Percentiles rank a stretch among this genome's conserved stretches.
Conservation (phyloP, 768 basidiomycete genomes). For the Ramaria sp. region DNA sequence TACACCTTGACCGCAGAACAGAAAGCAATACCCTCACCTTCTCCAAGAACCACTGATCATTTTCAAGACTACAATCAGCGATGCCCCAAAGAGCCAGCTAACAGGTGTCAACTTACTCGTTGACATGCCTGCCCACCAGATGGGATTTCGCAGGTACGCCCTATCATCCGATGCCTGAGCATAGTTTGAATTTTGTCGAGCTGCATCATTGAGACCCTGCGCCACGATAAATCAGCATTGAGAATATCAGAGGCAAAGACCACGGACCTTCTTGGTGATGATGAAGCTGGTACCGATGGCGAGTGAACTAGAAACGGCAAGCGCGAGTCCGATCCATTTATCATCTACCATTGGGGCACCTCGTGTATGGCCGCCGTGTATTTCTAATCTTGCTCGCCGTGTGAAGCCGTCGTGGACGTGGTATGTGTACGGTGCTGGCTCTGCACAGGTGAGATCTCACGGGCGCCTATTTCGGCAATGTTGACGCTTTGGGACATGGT, state of each 20-base stretch:
- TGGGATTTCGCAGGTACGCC: constrained; percentile 79
- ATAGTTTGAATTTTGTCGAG: constrained; percentile 40
- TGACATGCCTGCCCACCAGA: constrained; percentile 96
- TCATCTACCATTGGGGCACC: constrained; percentile 60
- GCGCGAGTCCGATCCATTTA: constrained; percentile 87
- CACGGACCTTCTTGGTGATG: constrained; percentile 89
- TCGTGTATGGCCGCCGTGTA: neutral
- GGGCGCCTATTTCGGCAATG: too few relatives aligned
- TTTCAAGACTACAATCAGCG: constrained; percentile 1
- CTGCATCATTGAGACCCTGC: constrained; percentile 86
- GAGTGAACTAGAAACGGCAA: constrained; percentile 76
- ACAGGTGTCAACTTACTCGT: constrained; percentile 52
- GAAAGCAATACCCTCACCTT: constrained; percentile 40
- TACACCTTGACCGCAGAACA: neutral
- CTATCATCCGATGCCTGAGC: constrained; percentile 67
- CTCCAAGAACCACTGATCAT: constrained; percentile 75
- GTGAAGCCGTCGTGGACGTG: neutral
- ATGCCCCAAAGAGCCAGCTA: neutral
- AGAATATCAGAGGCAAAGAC: neutral
- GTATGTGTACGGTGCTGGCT: neutral
- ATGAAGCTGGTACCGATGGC: constrained; percentile 96
- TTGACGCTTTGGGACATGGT: too few relatives aligned
- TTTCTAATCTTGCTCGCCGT: neutral
- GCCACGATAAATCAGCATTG: neutral
- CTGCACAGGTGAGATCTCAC: too few relatives aligned